Conservation (phyloP, 179 eudicot species). For the Corrigiola litoralis region DNA sequence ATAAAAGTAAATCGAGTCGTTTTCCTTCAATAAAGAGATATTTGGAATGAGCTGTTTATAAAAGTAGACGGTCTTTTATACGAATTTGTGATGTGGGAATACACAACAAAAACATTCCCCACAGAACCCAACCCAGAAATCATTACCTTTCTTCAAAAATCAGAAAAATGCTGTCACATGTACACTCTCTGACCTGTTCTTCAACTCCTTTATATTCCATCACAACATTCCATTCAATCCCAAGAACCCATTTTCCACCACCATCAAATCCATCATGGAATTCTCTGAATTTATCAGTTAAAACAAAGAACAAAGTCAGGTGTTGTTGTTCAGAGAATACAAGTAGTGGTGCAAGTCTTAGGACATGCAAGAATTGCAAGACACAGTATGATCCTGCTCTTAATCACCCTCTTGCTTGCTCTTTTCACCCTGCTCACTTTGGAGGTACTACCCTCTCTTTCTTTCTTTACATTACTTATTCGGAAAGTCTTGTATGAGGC, state of each 20-base stretch:
- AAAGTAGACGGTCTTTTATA: no score
- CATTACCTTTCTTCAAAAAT: neutral
- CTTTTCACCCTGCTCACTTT: conserved; percentile 81
- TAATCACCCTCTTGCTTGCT: conserved; percentile 81
- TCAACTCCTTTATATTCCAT: neutral
- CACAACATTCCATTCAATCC: neutral
- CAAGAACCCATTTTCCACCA: neutral
- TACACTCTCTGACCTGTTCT: neutral
- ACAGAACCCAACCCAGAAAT: no score
- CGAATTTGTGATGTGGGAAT: no score
- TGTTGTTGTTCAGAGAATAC: conserved; percentile 42
- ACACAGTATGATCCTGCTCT: conserved; percentile 66
- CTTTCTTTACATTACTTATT: neutral
- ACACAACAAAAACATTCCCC: no score
- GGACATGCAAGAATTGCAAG: conserved; percentile 86
- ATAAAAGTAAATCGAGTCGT: no score
- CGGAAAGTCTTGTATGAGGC: no score
- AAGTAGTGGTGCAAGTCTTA: conserved; percentile 15
- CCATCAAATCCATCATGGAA: neutral
- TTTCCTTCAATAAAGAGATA: no score
- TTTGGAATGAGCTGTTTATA: no score
- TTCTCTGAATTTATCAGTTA: conserved; percentile 7
- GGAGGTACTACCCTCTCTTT: conserved; percentile 44
- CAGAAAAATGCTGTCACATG: no score
- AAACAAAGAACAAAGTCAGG: conserved; percentile 15